Conservation (phyloP, 2,329 filamentous ascomycete species). For the Exophiala sp. region DNA sequence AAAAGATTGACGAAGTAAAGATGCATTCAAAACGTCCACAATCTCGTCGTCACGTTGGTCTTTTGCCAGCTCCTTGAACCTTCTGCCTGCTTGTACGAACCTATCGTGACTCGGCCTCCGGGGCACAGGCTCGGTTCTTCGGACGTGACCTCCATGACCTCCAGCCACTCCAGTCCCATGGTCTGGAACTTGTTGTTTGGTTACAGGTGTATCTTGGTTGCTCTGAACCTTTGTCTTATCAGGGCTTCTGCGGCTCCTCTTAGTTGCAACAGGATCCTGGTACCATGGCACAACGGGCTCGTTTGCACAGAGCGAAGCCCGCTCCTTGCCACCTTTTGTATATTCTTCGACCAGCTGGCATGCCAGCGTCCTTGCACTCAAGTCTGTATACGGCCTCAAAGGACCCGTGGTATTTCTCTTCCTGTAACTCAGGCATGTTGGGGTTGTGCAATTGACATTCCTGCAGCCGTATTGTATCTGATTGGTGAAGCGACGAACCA, state of each 20-base stretch:
- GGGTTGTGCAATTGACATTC: slow-evolving; percentile 63
- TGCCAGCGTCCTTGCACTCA: slow-evolving; percentile 77
- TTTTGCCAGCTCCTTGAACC: too few species aligned
- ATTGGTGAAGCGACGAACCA: slow-evolving; percentile 55
- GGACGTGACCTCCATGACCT: not conserved
- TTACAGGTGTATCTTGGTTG: slow-evolving; percentile 10
- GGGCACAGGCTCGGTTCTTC: slow-evolving; percentile 1
- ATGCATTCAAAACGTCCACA: slow-evolving; percentile 3
- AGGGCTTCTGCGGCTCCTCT: slow-evolving; percentile 17
- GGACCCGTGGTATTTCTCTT: slow-evolving; percentile 66
- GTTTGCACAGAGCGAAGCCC: slow-evolving; percentile 24
- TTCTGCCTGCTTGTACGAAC: slow-evolving; percentile 11
- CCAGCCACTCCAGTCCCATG: slow-evolving; percentile 8
- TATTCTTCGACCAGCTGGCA: slow-evolving; percentile 71
- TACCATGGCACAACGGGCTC: slow-evolving; percentile 28
- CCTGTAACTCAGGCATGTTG: slow-evolving; percentile 78
- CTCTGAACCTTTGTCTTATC: slow-evolving; percentile 8
- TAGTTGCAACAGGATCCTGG: slow-evolving; percentile 17
- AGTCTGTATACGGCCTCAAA: slow-evolving; percentile 72
- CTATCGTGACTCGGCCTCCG: slow-evolving; percentile 10
- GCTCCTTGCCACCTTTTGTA: slow-evolving; percentile 53
- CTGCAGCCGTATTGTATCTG: slow-evolving; percentile 82
- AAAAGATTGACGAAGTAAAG: not conserved
- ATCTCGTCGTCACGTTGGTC: not conserved
- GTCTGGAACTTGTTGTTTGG: not conserved